These are phyloP conservation scores for Elymus sibiricus DNA, from an alignment of 176 grass and related monocot species.

Conservation along the genomic window DNA sequence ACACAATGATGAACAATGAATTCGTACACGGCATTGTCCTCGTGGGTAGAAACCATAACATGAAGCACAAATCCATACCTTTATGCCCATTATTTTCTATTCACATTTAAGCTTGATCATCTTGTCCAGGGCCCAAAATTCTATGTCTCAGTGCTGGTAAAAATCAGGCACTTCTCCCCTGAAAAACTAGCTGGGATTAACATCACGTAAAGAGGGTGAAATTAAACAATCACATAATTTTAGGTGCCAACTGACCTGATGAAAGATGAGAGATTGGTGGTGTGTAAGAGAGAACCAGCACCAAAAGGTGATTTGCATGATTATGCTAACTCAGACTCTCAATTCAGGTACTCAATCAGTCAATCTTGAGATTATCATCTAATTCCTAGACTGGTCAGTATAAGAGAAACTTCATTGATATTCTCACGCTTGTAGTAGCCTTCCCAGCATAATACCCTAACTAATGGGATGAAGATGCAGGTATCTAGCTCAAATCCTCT, in stretches of 20 bases:
- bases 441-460: conserved; percentile 47
- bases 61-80: not conserved
- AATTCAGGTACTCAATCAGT: not conserved
- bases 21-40: not conserved
- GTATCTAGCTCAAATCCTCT: conserved; percentile 38
- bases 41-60: not conserved
- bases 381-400: conserved; percentile 44
- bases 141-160: not conserved
- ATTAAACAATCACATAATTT: not conserved
- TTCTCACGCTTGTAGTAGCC: conserved; percentile 30
- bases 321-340: not conserved
- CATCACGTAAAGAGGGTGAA: not conserved
- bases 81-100: not conserved
- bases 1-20: not conserved
- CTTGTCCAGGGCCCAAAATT: not conserved
- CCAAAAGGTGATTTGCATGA: not conserved
- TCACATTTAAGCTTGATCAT: not conserved
- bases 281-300: not conserved
- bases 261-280: not conserved
- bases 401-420: conserved; percentile 39
- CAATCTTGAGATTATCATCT: conserved; percentile 24
- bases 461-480: conserved; percentile 36
- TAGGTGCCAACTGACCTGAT: conserved; percentile 12
- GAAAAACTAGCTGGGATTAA: not conserved
- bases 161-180: not conserved